A percentile compares a stretch with the other conserved stretches of the same genome.
These are phyloP conservation scores for Nakaseomyces bracarensis DNA, from an alignment of 1,139 yeast species.

Conservation along the genomic window DNA sequence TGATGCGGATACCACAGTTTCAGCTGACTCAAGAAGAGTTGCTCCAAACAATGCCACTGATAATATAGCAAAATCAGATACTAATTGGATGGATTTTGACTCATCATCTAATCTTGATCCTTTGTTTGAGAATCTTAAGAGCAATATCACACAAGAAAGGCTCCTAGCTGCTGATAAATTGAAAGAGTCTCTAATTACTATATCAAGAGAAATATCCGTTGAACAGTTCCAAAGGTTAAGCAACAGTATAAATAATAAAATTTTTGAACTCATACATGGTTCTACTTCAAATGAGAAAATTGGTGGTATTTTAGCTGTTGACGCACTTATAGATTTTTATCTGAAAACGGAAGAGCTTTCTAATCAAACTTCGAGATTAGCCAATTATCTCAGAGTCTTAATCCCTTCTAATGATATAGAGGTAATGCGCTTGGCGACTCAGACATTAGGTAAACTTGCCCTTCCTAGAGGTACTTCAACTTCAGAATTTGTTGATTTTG, in stretches of 20 bases:
- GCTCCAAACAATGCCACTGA: conserved; percentile 12
- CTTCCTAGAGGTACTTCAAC: conserved; percentile 83
- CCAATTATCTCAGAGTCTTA: conserved; percentile 74
- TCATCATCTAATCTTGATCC: conserved; percentile 24
- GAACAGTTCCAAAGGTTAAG: conserved; percentile 77
- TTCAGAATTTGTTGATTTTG: conserved; percentile 87
- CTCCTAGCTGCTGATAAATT: conserved; percentile 57
- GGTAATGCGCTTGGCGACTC: conserved; percentile 81
- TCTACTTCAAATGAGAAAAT: conserved; percentile 63
- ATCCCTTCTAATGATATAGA: conserved; percentile 76
- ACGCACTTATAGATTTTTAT: conserved; percentile 75
- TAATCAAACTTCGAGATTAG: conserved; percentile 81
- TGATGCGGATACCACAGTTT: conserved; percentile 18
- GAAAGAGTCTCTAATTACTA: conserved; percentile 54
- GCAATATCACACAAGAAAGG: conserved; percentile 40
- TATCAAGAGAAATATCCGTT: conserved; percentile 65
- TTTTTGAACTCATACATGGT: conserved; percentile 76
- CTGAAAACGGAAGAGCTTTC: conserved; percentile 71
- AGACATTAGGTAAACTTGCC: conserved; percentile 79
- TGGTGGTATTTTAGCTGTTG: conserved; percentile 89
- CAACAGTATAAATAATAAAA: conserved; percentile 78
- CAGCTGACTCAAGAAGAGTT: conserved; percentile 17
- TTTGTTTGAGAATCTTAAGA: conserved; percentile 29
- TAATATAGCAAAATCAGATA: conserved; percentile 10
- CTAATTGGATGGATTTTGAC: conserved; percentile 23